Base-by-base conservation (phyloP, 2,329 filamentous ascomycete species). In the Sarocladiaceae sp. region DNA sequence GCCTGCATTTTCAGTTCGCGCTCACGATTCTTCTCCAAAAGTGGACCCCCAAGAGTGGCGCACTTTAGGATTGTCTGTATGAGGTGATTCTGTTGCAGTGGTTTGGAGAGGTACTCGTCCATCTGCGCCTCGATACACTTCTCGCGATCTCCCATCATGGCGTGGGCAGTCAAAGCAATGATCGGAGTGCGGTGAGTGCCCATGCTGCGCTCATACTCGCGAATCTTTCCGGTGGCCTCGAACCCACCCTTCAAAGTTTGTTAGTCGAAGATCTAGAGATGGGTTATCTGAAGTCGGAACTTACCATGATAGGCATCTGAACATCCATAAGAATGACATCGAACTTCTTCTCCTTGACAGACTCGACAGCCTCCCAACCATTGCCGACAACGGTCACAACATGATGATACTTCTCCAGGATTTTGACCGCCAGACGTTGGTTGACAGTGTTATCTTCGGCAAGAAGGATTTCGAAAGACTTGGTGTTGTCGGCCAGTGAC, bases 321-420 rank as follows among this genome's bases (percentile, higher is more conserved):
- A 99, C 94, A 66, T 99, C 94, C 94, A 99, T 99, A 47, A 99
- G 79, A 58, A 99, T 94, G 56, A 96, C 90, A 68, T 99, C 94
- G 67, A 95, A 99, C 66, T 90, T 87, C 72, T 88, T 93, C 66
- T 86, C 83, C 77, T 95, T 92, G 60, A 97, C 85, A n/a, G 88
- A 86, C 64, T 97, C 88, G 13, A 97, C 84, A 1, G 94, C 94
- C 65, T 97, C 93, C 58, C 92, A 80, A 55, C 94, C 94, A 66
- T 99, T 99, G 62, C 92, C 90, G 39, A 96, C 94, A 22, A 99
- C 94, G 1, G 88, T 93, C 22, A 95, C 90, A 23, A 86, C 86
- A 65, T 95, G 90, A 64, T 97, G 92, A 69, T 97, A 96, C 70
- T 97, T 97, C 71, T 97, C 90, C 26, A 99, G 77, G 59, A 97